Conservation (phyloP, 2,329 filamentous ascomycete species). For the Hymenoscyphus fructigenus region DNA sequence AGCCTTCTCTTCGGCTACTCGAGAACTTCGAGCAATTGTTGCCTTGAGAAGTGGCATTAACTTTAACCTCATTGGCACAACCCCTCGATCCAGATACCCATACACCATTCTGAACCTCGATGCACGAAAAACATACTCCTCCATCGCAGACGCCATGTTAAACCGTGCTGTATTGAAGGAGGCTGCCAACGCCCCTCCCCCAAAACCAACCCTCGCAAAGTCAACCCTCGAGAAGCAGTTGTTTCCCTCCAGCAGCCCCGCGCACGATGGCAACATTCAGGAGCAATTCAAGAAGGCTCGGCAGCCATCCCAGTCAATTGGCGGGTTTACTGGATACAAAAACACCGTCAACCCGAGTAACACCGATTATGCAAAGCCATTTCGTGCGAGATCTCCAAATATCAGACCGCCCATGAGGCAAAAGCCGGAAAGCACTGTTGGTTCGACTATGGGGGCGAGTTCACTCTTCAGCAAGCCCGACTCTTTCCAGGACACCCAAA, state of each 20-base stretch:
- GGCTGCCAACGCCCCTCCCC: slow-evolving; percentile 18
- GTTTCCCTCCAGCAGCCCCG: slow-evolving; percentile 58
- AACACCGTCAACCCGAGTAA: slow-evolving; percentile 21
- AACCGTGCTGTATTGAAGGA: slow-evolving; percentile 30
- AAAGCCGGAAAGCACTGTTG: slow-evolving; percentile 8
- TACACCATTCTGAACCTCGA: slow-evolving; percentile 20
- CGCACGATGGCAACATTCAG: slow-evolving; percentile 47
- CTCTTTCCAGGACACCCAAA: slow-evolving; percentile 48
- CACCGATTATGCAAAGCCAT: slow-evolving; percentile 21
- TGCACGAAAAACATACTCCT: slow-evolving; percentile 30
- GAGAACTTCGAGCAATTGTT: slow-evolving; percentile 25
- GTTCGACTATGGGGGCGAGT: slow-evolving; percentile 39
- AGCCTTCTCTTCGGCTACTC: slow-evolving; percentile 29
- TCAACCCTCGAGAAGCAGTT: slow-evolving; percentile 46
- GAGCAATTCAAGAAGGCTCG: slow-evolving; percentile 50
- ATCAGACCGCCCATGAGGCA: slow-evolving; percentile 18
- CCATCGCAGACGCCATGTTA: slow-evolving; percentile 39
- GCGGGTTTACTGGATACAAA: slow-evolving; percentile 38
- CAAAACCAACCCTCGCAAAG: slow-evolving; percentile 26
- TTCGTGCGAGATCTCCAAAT: slow-evolving; percentile 29
- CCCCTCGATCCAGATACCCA: slow-evolving; percentile 13
- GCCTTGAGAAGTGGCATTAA: background rate
- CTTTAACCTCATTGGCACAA: slow-evolving; percentile 17
- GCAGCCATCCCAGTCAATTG: slow-evolving; percentile 38
- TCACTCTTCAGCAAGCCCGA: slow-evolving; percentile 44